Percentiles rank a stretch among this genome's conserved stretches.
These are phyloP conservation scores for Exserohilum rostratum DNA, from an alignment of 2,329 filamentous ascomycete genomes.

Conservation along the genomic window DNA sequence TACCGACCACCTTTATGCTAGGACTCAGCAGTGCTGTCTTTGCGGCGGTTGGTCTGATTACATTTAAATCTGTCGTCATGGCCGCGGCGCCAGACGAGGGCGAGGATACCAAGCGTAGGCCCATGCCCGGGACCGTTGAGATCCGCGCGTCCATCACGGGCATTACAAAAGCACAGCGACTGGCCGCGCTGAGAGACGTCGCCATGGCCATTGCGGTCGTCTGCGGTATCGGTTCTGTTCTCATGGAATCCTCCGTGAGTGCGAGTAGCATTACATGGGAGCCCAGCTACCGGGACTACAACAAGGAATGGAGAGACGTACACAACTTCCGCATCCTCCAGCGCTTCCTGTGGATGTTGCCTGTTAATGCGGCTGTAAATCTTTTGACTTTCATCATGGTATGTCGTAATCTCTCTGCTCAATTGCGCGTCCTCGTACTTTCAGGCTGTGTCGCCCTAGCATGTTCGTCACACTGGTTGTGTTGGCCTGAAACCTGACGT, in stretches of 20 bases:
- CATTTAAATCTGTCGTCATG: conserved; percentile 48
- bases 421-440: too few species aligned
- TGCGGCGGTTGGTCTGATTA: conserved; percentile 48
- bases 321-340: conserved; percentile 35
- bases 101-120: conserved; percentile 32
- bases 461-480: too few species aligned
- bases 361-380: conserved; percentile 34
- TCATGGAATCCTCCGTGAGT: conserved; percentile 38
- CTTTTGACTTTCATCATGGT: conserved; percentile 40
- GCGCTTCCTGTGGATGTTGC: conserved; percentile 35
- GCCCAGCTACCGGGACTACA: conserved; percentile 28
- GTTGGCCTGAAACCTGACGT: not conserved
- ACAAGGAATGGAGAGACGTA: conserved; percentile 35
- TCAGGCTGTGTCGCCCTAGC: too few species aligned
- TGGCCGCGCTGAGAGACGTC: conserved; percentile 39
- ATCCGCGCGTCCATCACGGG: conserved; percentile 35
- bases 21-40: conserved; percentile 53
- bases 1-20: conserved; percentile 46
- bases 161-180: conserved; percentile 27
- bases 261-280: conserved; percentile 37
- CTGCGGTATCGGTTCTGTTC: conserved; percentile 36
- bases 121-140: conserved; percentile 43
- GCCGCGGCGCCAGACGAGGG: conserved; percentile 28
- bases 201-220: conserved; percentile 31
- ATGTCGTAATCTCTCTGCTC: conserved; percentile 17